These are phyloP conservation scores for Rasamsonia emersonii DNA, from an alignment of 2,329 filamentous ascomycete genomes.

Conservation along the genomic window DNA sequence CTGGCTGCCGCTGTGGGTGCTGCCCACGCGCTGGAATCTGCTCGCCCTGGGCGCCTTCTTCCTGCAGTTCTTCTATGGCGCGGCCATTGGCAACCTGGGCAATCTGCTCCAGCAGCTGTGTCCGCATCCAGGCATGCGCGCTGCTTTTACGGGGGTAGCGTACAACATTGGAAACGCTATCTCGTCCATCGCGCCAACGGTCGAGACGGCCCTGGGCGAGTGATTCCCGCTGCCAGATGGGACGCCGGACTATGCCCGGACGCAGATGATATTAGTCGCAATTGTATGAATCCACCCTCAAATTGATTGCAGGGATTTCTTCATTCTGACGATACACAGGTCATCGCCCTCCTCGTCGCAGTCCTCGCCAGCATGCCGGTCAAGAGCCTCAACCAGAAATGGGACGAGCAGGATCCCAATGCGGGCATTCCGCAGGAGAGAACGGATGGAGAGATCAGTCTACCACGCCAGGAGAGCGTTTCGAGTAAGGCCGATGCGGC, in stretches of 20 bases:
- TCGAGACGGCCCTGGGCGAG: constrained; percentile 2
- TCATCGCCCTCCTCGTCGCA: not conserved
- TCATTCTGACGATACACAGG: not conserved
- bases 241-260: constrained; percentile 3
- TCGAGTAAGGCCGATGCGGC: too few species aligned
- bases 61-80: constrained; percentile 6
- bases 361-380: constrained; percentile 2
- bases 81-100: constrained; percentile 4
- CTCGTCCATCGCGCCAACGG: constrained; percentile 4
- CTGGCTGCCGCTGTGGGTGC: constrained; percentile 3
- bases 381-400: constrained; percentile 4
- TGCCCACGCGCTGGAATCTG: constrained; percentile 2
- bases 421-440: constrained; percentile 1
- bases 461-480: too few species aligned
- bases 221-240: constrained; percentile 1
- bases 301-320: not conserved
- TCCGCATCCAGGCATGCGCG: constrained; percentile 6
- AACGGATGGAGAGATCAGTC: too few species aligned
- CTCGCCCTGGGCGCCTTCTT: constrained; percentile 7
- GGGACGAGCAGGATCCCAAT: constrained; percentile 4
- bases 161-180: constrained; percentile 6
- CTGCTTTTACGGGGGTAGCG: constrained; percentile 4
- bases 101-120: constrained; percentile 6
- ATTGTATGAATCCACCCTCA: constrained; percentile 1
- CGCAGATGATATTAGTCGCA: constrained; percentile 3